Conservation (phyloP, 257 asterid genomes). For the Verbascum thapsus region DNA sequence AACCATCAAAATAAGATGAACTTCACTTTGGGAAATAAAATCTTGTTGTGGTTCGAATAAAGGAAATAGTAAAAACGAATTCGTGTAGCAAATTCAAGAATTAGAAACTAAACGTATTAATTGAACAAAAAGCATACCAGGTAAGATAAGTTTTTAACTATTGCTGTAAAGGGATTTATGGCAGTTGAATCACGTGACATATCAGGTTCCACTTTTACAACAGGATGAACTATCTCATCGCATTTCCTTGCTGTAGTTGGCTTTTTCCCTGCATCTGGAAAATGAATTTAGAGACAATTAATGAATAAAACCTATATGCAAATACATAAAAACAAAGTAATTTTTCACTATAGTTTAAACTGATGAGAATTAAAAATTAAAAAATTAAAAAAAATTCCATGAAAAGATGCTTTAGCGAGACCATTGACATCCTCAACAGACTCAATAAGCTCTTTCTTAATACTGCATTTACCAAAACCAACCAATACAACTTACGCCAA, state of each 20-base stretch:
- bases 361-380: slow-evolving; percentile 18
- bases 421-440: not conserved
- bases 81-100: not conserved
- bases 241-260: slow-evolving; percentile 3
- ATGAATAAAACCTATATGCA: slow-evolving; percentile 10
- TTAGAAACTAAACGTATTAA: not conserved
- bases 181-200: slow-evolving; percentile 9
- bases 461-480: slow-evolving; percentile 20
- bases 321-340: slow-evolving; percentile 2
- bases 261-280: slow-evolving; percentile 30
- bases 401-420: not conserved
- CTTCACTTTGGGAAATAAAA: too few relatives aligned
- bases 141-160: slow-evolving; percentile 35
- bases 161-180: slow-evolving; percentile 31
- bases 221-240: slow-evolving; percentile 20
- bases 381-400: too few relatives aligned
- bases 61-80: too few relatives aligned
- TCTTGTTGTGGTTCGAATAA: too few relatives aligned
- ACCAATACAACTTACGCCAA: too few relatives aligned
- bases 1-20: too few relatives aligned
- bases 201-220: slow-evolving; percentile 40
- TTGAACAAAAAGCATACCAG: slow-evolving; percentile 40
- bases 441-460: slow-evolving; percentile 28
- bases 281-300: slow-evolving; percentile 24
- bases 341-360: not conserved